phyloP scores from a whole-genome alignment of 139 green algal species.

The Asterochloris sp. region DNA sequence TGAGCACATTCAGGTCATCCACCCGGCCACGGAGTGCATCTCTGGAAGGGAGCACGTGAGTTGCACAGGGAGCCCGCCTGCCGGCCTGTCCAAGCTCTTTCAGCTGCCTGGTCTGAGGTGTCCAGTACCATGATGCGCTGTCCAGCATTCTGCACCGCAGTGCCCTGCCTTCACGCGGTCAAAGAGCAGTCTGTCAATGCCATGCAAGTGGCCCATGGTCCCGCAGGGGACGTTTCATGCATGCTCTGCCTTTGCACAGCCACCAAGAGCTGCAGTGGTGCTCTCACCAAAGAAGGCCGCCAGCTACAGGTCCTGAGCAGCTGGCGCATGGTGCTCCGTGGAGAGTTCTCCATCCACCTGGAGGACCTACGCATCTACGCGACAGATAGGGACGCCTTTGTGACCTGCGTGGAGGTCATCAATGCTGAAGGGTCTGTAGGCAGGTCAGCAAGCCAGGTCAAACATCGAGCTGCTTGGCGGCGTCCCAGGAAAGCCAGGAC shows the following conservation, averaged over 20 bases:
- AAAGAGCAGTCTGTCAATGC: not conserved
- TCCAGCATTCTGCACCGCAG: not conserved
- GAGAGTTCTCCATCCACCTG: slow-evolving; percentile 58
- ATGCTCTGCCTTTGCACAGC: not conserved
- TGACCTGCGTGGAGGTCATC: slow-evolving; percentile 80
- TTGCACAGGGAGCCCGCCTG: not conserved
- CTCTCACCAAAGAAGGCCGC: not conserved
- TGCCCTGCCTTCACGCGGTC: not conserved
- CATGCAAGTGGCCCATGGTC: not conserved
- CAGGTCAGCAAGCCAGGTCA: slow-evolving; percentile 26
- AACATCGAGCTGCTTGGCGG: not conserved
- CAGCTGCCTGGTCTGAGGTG: not conserved
- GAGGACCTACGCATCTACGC: slow-evolving; percentile 72
- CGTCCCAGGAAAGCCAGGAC: not conserved
- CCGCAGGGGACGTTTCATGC: not conserved
- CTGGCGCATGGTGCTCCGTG: slow-evolving; percentile 66
- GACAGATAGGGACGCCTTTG: slow-evolving; percentile 44
- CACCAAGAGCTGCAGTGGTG: not conserved
- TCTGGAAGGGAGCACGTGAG: slow-evolving; percentile 59
- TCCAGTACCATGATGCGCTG: not conserved
- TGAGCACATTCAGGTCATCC: slow-evolving; percentile 82
- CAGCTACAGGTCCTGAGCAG: slow-evolving; percentile 67
- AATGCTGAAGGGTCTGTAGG: slow-evolving; percentile 55
- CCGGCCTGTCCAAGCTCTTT: not conserved
- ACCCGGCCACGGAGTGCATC: slow-evolving; percentile 67